phyloP scores from a whole-genome alignment of 2,329 filamentous ascomycete species.

The Dissoconium aciculare region DNA sequence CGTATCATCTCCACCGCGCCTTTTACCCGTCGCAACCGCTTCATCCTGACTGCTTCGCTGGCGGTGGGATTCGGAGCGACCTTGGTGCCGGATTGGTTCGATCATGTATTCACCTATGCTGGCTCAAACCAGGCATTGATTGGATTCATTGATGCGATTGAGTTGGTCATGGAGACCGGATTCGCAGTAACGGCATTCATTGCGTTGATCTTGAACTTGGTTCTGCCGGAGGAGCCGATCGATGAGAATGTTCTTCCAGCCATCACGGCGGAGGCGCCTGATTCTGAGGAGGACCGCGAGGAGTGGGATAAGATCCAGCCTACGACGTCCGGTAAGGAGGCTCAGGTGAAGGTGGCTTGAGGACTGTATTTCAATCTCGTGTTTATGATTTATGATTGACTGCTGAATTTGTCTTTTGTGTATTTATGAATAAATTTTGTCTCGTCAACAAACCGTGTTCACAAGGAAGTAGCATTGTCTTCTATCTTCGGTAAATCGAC shows the following conservation, averaged over 20 bases:
- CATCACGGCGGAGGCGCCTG: constrained; percentile 28
- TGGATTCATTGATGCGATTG: constrained; percentile 58
- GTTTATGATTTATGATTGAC: too few species aligned
- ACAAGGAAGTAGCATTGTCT: too few species aligned
- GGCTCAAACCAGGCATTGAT: constrained; percentile 52
- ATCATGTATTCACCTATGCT: constrained; percentile 54
- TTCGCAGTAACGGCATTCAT: constrained; percentile 62
- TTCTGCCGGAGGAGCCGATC: constrained; percentile 61
- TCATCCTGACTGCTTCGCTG: constrained; percentile 63
- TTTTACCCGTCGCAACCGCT: constrained; percentile 67
- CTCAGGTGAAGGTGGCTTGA: neutral
- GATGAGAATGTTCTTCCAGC: constrained; percentile 38
- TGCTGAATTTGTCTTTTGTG: too few species aligned
- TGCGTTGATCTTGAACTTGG: constrained; percentile 57
- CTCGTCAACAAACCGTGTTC: too few species aligned
- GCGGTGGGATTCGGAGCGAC: constrained; percentile 51
- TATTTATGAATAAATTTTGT: too few species aligned
- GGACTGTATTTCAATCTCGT: too few species aligned
- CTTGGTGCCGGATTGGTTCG: constrained; percentile 28
- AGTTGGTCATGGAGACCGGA: constrained; percentile 39
- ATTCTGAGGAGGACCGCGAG: constrained; percentile 26
- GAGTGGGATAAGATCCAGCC: constrained; percentile 26
- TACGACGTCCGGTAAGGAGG: neutral
- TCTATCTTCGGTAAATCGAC: too few species aligned
- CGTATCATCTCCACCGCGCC: constrained; percentile 56